Evolutionary conservation across 441 rosid genomes (phyloP), one percentile per base, ranked within the genome.

Genomic region (Adansonia grandidieri): DNA sequence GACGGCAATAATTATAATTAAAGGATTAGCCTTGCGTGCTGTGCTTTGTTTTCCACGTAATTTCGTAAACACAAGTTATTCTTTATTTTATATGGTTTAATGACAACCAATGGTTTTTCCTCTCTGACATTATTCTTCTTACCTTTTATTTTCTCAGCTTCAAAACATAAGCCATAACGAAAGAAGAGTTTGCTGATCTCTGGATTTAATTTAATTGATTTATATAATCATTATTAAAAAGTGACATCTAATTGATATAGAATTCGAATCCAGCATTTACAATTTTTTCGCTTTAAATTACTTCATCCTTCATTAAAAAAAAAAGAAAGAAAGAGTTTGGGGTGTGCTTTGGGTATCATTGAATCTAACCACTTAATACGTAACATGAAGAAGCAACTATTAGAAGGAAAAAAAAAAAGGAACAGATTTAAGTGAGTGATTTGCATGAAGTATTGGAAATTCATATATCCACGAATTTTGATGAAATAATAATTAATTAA

Each of bases 31-130:
- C 6, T 64, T 28, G n/a, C 37, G 32, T 69, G 66, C 66, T 54
- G 76, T 82, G 82, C 80, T 24, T 77, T 80, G 9, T 7, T 44
- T 44, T 44, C 81, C 82, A 78, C 78, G 32, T 22, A 67, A 78
- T 47, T 62, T 53, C 32, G 37, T 15, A 10, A 53, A 78, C 19
- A 32, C 11, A 24, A 17, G 75, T 76, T 51, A 64, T 50, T 67
- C 14, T 50, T 15, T 6, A 51, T 71, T 47, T 63, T 70, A 47
- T 71, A 37, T 45, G 68, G 20, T 44, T 57, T 11, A 69, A 28
- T 72, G 64, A 77, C 8, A 17, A 40, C 77, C 67, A 62, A 62
- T 80, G 65, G 17, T 63, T 70, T 50, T 7, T 28, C 32, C 10
- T 69, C 51, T 54, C 32, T 75, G 72, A 75, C 74, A 48, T 75